Evolutionary conservation across 345 rosid genomes (phyloP), one percentile per base, ranked within the genome.

Genomic region (Rhizophora apiculata): DNA sequence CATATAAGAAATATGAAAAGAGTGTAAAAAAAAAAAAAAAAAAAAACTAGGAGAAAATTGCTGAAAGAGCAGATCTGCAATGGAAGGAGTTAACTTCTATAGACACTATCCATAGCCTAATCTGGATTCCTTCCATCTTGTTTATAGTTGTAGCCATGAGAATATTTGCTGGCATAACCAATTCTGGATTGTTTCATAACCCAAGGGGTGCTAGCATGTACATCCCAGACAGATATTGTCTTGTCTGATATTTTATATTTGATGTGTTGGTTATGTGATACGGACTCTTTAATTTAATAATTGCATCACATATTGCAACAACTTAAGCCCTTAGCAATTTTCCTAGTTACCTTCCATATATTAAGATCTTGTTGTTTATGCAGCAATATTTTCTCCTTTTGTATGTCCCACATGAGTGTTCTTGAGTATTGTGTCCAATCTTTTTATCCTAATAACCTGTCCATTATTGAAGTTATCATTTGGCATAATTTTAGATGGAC

Each of bases 41-140:
- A 55, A 29, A n/a, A 51, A 55, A 24, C 26, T 31, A 21, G 24
- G 21, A 22, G 34, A 60, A 36, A 20, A 11, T 71, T 4, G 29
- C 37, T 2, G 24, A 26, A 20, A 56, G 68, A 71, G 63, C 22
- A 55, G 29, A 5, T 24, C 36, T 56, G 16, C 32, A 11, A 39
- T 31, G 56, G 24, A 21, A 48, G 22, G 34, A 46, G 22, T 46
- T 54, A 60, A 60, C 39, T 32, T 36, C 13, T 31, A 67, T 64
- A 65, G 69, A 70, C 60, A 72, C 64, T 48, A 37, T 60, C 37
- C 43, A 62, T 66, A 62, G 65, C 32, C 43, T 32, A 34, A 46
- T 13, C 70, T 36, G 51, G 70, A 48, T 74, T 58, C 74, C 68
- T 67, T n/a, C 69, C 65, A 68, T 63, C 62, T 67, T 67, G 59